Evolutionary conservation across 805 yeast genomes (phyloP).

Genomic region (Ogataea pini): DNA sequence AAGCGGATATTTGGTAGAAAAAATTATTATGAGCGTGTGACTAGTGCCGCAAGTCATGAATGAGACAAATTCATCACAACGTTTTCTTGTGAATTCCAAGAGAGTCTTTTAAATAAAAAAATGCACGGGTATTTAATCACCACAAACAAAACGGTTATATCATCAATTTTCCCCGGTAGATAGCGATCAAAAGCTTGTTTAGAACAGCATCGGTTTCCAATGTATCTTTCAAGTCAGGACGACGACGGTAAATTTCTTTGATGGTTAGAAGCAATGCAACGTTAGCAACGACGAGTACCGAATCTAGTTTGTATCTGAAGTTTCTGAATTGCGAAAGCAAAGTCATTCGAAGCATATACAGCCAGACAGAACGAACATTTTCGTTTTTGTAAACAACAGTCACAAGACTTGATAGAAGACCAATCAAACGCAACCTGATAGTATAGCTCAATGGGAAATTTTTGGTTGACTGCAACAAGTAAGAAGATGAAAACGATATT

Average conservation of each 20-base stretch:
- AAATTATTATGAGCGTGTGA: conserved; percentile 7
- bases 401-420: conserved; percentile 18
- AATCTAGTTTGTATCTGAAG: conserved; percentile 17
- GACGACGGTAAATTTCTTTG: conserved; percentile 12
- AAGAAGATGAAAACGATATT: conserved; percentile 9
- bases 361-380: conserved; percentile 22
- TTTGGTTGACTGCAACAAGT: conserved; percentile 4
- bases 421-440: conserved; percentile 15
- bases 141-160: conserved; percentile 3
- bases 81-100: too few species aligned
- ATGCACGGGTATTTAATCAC: too few species aligned
- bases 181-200: conserved; percentile 7
- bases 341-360: conserved; percentile 23
- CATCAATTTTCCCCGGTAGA: conserved; percentile 12
- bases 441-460: not conserved
- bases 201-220: conserved; percentile 9
- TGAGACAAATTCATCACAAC: too few species aligned
- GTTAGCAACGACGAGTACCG: conserved; percentile 15
- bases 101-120: too few species aligned
- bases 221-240: conserved; percentile 1
- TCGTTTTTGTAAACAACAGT: conserved; percentile 16
- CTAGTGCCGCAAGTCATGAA: too few species aligned
- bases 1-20: conserved; percentile 22
- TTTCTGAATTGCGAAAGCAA: conserved; percentile 17
- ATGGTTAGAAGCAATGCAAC: conserved; percentile 17